Percentiles rank a stretch among this genome's conserved stretches.
Conservation (phyloP, 805 yeast species). For the Ogataea trehalophila region DNA sequence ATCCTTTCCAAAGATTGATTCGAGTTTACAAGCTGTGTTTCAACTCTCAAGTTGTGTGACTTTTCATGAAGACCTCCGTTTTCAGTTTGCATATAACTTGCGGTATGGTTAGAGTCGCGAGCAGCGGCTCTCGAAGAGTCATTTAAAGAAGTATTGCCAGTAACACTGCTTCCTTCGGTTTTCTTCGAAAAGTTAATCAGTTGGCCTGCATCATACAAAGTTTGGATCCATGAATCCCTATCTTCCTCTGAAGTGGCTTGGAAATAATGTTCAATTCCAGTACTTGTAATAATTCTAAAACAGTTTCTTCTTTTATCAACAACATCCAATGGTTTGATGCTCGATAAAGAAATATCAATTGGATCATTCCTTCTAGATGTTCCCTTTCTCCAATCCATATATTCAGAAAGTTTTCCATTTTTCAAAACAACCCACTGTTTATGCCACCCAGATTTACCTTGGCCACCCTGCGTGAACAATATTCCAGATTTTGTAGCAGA, state of each 20-base stretch:
- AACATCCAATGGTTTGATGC: conserved; percentile 42
- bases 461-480: conserved; percentile 54
- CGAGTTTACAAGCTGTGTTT: neutral
- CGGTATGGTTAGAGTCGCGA: neutral
- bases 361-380: conserved; percentile 57
- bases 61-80: no score
- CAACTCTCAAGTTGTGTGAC: no score
- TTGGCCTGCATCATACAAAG: conserved; percentile 51
- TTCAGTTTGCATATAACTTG: no score
- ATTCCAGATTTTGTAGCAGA: conserved; percentile 37
- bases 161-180: neutral
- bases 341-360: conserved; percentile 65
- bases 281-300: conserved; percentile 71
- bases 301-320: conserved; percentile 50
- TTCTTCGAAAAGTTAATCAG: conserved; percentile 21
- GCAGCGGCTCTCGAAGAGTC: neutral
- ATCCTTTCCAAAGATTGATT: neutral
- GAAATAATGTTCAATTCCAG: conserved; percentile 59
- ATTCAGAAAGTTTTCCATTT: conserved; percentile 66
- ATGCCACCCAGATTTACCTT: conserved; percentile 73
- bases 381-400: conserved; percentile 76
- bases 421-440: conserved; percentile 79
- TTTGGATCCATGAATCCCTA: conserved; percentile 60
- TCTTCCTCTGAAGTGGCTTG: conserved; percentile 73
- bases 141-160: neutral